Base-by-base conservation (phyloP, 106 monocot species). In the Dendrobium catenatum region DNA sequence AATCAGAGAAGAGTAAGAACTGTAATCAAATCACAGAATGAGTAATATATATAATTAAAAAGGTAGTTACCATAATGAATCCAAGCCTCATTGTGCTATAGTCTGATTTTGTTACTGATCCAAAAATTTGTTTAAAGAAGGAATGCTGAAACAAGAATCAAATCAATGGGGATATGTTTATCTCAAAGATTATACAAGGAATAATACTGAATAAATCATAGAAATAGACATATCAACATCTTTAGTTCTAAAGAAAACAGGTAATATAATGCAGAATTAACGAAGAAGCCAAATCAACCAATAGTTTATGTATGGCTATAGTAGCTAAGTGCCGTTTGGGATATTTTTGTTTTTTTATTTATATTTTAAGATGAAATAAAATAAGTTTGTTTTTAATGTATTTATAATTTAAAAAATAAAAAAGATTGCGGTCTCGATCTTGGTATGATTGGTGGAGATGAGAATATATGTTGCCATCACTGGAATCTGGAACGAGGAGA, bases 81-180 rank as follows among this genome's bases (percentile, higher is more conserved):
- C 94, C 92, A 64, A 83, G 78, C 54, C 94, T 87, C 88, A 97
- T 85, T 33, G 97, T 92, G 17, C 48, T 88, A 75, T 97, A 97
- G 79, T 97, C 94, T 55, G 93, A 85, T 85, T 86, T 82, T 9
- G 86, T 91, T 7, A 97, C 87, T 55, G 97, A 94, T 66, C 87
- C 92, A 86, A 91, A 92, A 73, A 97, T 94, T 80, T 97, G 97
- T 75, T 97, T 97, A 13, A 84, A 76, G 81, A 97, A 97, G 46
- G 94, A 92, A 82, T 89, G 79, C 94, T 97, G 89, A 41, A 93
- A 85, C 33, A 84, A 84, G 73, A 17, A 82, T 22, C n/a, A 68
- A 47, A 33, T 1, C 11, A 42, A 24, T 33, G 20, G 40, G 18
- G 33, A 16, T 9, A 24, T 3, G 11, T 29, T 68, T 68, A 73